Evolutionary conservation across 352 stramenopile species (phyloP), one percentile per base, ranked within the genome.

Genomic region (Proteromonas lacertae): DNA sequence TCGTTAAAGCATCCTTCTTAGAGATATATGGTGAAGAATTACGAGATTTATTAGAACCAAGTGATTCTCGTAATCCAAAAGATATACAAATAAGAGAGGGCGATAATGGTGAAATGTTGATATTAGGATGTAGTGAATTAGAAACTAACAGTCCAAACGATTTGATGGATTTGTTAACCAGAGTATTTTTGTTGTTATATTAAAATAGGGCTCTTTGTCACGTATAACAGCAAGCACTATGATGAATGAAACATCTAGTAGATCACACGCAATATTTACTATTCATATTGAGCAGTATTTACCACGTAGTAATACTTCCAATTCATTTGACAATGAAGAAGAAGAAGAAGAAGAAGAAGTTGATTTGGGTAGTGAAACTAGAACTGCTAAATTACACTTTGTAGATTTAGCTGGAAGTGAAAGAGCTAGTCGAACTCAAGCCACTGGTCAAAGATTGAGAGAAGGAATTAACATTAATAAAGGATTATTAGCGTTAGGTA

Each of bases 391-490:
- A 47, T 88, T 89, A 46, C 71, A 88, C 23, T 58, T 89, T 12
- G 73, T 89, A 1, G 73, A 89, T 51, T 52, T 89, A 23, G 73
- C 73, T 0, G 73, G 73, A 0, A 80, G 62, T 1, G 73, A 89
- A 54, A 60, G 69, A 10, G 62, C 63, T 3, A 86, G 84, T 44
- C 58, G 68, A 7, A 86, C 73, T 0, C 62, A 65, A 1, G 70
- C 72, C 2, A 54, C 75, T 1, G 73, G 71, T 1, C 51, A 66
- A 0, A 62, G 64, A 2, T 67, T 87, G 23, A 75, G 68, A 25
- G 73, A 89, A 47, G 79, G 65, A 0, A 65, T 88, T 30, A 74
- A 66, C 34, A 89, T 89, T 36, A 89, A 89, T 46, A 65, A 81
- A 40, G 71, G 72, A 0, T 50, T 94, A 13, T 53, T 92, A 4